Percentiles rank a stretch among this genome's conserved stretches.
phyloP scores from a whole-genome alignment of 345 rosid genomes.

The Geranium rotundifolium region DNA sequence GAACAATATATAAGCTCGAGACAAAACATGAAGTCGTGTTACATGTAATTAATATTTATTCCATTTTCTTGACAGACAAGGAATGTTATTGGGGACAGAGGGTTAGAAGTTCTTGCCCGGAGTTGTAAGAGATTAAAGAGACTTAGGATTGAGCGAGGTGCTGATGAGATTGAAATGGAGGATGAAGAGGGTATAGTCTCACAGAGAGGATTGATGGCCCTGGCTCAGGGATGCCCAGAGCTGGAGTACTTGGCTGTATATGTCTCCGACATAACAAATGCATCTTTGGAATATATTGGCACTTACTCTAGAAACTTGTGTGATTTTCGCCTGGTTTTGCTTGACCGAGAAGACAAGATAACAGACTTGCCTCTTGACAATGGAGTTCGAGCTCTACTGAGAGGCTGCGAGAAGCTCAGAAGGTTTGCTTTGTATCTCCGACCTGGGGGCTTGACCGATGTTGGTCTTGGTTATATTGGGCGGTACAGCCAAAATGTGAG shows the following conservation, averaged over 20 bases:
- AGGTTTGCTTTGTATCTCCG: constrained; percentile 79
- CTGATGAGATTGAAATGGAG: constrained; percentile 75
- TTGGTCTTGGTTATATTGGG: constrained; percentile 74
- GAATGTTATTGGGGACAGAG: constrained; percentile 91
- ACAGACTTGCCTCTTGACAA: constrained; percentile 82
- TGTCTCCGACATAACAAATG: constrained; percentile 77
- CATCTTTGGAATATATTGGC: constrained; percentile 57
- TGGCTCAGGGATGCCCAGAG: constrained; percentile 79
- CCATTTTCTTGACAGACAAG: constrained; percentile 52
- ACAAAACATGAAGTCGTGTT: neutral
- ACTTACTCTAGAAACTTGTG: constrained; percentile 50
- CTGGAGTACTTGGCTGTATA: constrained; percentile 76
- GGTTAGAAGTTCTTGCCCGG: constrained; percentile 69
- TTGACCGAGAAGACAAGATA: constrained; percentile 56
- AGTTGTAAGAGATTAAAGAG: constrained; percentile 64
- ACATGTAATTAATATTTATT: neutral
- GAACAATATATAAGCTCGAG: neutral
- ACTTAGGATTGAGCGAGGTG: constrained; percentile 90
- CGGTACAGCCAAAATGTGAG: constrained; percentile 61
- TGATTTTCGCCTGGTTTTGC: constrained; percentile 84
- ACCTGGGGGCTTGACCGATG: constrained; percentile 69
- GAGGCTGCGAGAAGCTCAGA: constrained; percentile 66
- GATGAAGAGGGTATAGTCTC: constrained; percentile 85
- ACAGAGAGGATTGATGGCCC: constrained; percentile 70
- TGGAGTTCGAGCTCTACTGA: constrained; percentile 78